Evolutionary conservation across 768 basidiomycete species (phyloP).

Genomic region (Mycena olivaceomarginata): DNA sequence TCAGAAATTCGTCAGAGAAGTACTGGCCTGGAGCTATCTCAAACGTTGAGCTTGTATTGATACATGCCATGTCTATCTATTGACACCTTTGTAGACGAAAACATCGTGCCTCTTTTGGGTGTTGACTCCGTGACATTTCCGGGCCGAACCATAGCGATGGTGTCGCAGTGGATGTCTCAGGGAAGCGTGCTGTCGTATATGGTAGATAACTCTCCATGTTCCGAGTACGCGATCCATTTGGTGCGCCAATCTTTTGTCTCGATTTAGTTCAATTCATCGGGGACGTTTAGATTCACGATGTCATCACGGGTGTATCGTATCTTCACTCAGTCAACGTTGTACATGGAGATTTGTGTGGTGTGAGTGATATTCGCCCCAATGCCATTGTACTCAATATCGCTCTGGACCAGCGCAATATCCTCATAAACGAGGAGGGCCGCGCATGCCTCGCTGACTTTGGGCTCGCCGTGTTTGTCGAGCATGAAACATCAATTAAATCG

Average conservation of each 20-base stretch:
- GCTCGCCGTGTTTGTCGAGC: slow-evolving; percentile 39
- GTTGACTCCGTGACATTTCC: slow-evolving; percentile 1
- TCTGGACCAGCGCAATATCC: slow-evolving; percentile 37
- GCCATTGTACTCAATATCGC: not conserved
- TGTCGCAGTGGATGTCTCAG: not conserved
- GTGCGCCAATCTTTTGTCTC: not conserved
- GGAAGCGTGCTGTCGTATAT: slow-evolving; percentile 31
- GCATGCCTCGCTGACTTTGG: slow-evolving; percentile 42
- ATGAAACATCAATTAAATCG: slow-evolving; percentile 6
- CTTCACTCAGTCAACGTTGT: slow-evolving; percentile 2
- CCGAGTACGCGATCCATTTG: not conserved
- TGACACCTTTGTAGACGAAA: not conserved
- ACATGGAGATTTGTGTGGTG: slow-evolving; percentile 25
- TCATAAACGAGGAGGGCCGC: slow-evolving; percentile 29
- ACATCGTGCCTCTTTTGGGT: not conserved
- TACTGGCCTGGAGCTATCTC: not conserved
- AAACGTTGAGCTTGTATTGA: not conserved
- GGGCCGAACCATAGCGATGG: slow-evolving; percentile 30
- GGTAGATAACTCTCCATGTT: slow-evolving; percentile 3
- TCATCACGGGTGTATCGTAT: not conserved
- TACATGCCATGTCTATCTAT: not conserved
- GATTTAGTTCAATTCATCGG: not conserved
- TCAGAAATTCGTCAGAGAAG: too few species aligned
- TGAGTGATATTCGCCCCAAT: not conserved
- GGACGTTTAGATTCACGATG: not conserved